phyloP scores from a whole-genome alignment of 768 basidiomycete genomes.

The Rhodotorula paludigena region DNA sequence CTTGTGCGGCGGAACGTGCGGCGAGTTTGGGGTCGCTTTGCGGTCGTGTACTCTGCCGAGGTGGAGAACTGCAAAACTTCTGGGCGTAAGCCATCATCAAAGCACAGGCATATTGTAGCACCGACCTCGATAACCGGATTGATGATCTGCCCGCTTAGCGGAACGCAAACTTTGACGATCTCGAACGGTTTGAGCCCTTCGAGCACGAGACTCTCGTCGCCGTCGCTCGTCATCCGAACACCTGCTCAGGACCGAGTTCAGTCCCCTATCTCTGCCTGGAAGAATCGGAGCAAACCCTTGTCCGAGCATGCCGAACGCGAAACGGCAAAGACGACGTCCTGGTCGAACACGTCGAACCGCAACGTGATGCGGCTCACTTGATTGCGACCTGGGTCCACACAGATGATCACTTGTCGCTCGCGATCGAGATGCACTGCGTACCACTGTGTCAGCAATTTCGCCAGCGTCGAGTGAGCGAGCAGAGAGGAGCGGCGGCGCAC shows the following conservation, averaged over 20 bases:
- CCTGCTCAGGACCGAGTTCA: not conserved
- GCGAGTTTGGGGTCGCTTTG: constrained; percentile 53
- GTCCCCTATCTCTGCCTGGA: not conserved
- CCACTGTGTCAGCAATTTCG: not conserved
- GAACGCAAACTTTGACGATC: constrained; percentile 42
- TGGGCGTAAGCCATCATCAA: not conserved
- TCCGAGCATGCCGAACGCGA: not conserved
- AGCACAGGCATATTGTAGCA: not conserved
- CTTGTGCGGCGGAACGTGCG: constrained; percentile 58
- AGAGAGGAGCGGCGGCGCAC: constrained; percentile 31
- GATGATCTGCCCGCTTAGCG: constrained; percentile 44
- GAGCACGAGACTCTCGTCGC: not conserved
- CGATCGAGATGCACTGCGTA: constrained; percentile 43
- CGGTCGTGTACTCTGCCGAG: constrained; percentile 64
- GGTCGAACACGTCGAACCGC: not conserved
- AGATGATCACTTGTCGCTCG: constrained; percentile 40
- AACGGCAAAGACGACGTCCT: constrained; percentile 10
- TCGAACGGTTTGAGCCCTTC: constrained; percentile 27
- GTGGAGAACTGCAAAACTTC: constrained; percentile 63
- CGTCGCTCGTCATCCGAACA: not conserved
- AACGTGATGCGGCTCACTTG: constrained; percentile 36
- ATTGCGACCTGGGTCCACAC: constrained; percentile 42
- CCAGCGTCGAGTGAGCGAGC: not conserved
- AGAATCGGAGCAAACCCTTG: not conserved
- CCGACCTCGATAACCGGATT: constrained; percentile 52